Percentiles rank a stretch among this genome's conserved stretches.
Conservation (phyloP, 129 eudicot species). For the Centella asiatica region DNA sequence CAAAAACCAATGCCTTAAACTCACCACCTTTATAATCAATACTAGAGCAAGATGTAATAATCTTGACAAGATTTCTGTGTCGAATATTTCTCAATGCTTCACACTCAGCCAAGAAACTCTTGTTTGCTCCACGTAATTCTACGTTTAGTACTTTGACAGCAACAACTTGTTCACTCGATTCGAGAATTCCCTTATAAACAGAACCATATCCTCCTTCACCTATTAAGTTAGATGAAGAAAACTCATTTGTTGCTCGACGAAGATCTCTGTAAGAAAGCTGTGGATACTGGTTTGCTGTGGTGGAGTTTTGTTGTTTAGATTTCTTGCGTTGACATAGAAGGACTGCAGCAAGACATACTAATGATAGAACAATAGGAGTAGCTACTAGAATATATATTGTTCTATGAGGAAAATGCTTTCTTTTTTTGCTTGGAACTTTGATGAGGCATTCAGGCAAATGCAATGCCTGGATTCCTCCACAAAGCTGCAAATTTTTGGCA, state of each 20-base stretch:
- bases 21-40: not conserved
- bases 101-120: slow-evolving; percentile 7
- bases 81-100: slow-evolving; percentile 7
- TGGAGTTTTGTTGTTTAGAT: not conserved
- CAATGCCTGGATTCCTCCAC: slow-evolving; percentile 5
- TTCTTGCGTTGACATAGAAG: not conserved
- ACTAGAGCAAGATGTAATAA: slow-evolving; percentile 4
- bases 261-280: slow-evolving; percentile 7
- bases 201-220: slow-evolving; percentile 6
- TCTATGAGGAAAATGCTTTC: not conserved
- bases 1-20: slow-evolving; percentile 9
- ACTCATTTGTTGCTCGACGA: not conserved
- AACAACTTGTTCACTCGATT: not conserved
- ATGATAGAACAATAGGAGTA: not conserved
- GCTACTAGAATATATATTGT: not conserved
- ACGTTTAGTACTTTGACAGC: slow-evolving; percentile 9
- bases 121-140: not conserved
- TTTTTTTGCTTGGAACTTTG: not conserved
- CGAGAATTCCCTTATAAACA: slow-evolving; percentile 1
- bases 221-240: not conserved
- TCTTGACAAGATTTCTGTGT: slow-evolving; percentile 7
- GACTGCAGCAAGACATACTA: not conserved
- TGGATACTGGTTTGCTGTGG: not conserved
- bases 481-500: not conserved
- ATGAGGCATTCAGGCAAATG: not conserved